Evolutionary conservation across 169 alveolate species (phyloP), one percentile per base, ranked within the genome.

Genomic region (Fabrea salina): DNA sequence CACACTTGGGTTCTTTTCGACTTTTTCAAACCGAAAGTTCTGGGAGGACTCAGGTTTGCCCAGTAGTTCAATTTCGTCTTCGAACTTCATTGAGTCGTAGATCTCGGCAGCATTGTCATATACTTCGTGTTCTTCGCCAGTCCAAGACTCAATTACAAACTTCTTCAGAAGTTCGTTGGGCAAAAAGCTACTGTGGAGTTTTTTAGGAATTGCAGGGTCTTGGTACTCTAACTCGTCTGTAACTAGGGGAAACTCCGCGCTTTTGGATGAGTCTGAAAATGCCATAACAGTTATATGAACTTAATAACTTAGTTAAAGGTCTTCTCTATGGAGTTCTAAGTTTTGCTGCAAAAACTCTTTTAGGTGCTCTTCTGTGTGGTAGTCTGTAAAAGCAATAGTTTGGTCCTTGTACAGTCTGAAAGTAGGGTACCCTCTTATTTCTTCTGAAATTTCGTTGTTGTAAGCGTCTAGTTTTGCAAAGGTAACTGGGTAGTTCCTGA

Each of bases 181-280:
- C n/a, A 70, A 44, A 33, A 22, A 70, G 67, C 30, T 19, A n/a
- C 40, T 32, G 39, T 70, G 79, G 25, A 43, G 79, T 25, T 70
- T 70, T 6, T n/a, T 70, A 22, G 79, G 79, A 44, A 70, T 70
- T 4, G 32, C 19, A 5, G 64, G 64, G 35, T 70, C 79, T 19
- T 30, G 41, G 79, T 70, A 70, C 49, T 70, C 79, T 13, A 70
- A 22, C 67, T 70, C 79, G 32, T 70, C 79, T 41, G 79, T 70
- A 6, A 50, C 66, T 22, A 70, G 44, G 2, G 79, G 79, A 50
- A 47, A 70, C 40, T 70, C 79, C n/a, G 22, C 68, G 11, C 67
- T 47, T 70, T 70, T 70, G 22, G 79, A 70, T 19, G 70, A 47
- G 30, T 70, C 66, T 19, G 41, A 27, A 43, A 47, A 70, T 59